A percentile compares a stretch with the other conserved stretches of the same genome.
Evolutionary conservation across 352 stramenopile genomes (phyloP).

Genomic region (Hyaloperonospora arabidopsidis): DNA sequence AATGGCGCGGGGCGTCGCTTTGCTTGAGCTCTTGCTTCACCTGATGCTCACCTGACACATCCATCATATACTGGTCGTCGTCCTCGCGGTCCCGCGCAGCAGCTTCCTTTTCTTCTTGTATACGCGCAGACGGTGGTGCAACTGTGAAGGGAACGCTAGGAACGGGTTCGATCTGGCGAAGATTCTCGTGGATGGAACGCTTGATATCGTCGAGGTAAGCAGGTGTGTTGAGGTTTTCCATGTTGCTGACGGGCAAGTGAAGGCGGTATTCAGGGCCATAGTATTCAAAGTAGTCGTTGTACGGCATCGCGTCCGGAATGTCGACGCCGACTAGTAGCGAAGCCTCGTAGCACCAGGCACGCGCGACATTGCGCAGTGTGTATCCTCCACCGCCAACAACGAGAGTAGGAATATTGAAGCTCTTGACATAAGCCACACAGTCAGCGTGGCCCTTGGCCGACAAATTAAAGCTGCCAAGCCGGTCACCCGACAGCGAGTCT

Average conservation of each 20-base stretch:
- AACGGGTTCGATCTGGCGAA: conserved; percentile 92
- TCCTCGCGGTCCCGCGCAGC: conserved; percentile 48
- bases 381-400: conserved; percentile 88
- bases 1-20: conserved; percentile 45
- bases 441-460: conserved; percentile 95
- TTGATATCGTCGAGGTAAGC: conserved; percentile 88
- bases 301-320: conserved; percentile 73
- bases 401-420: conserved; percentile 94
- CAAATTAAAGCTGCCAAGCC: conserved; percentile 91
- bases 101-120: conserved; percentile 42
- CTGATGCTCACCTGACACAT: conserved; percentile 57
- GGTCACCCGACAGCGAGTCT: conserved; percentile 95
- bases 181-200: conserved; percentile 89
- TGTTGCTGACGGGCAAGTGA: conserved; percentile 88
- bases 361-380: conserved; percentile 81
- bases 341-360: conserved; percentile 97
- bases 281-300: conserved; percentile 85
- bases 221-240: conserved; percentile 96
- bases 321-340: conserved; percentile 85
- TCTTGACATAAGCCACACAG: conserved; percentile 94
- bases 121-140: conserved; percentile 44
- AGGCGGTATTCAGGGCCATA: conserved; percentile 81
- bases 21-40: conserved; percentile 44
- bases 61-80: conserved; percentile 57
- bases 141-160: conserved; percentile 94